phyloP scores from a whole-genome alignment of 2,329 filamentous ascomycete species.

The Tolypocladium paradoxum region DNA sequence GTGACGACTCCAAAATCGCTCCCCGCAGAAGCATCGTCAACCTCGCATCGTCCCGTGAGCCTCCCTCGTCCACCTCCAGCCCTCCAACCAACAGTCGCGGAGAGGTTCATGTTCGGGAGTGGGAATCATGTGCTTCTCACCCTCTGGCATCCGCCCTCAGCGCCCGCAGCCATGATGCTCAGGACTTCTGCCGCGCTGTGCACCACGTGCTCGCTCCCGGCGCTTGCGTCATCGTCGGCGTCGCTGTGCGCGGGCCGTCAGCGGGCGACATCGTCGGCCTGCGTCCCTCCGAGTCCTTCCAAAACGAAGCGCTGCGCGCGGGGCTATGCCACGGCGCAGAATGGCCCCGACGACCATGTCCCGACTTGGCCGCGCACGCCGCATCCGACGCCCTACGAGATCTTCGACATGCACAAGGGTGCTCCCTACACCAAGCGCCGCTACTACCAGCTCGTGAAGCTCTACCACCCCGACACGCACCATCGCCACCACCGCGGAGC shows the following conservation, averaged over 20 bases:
- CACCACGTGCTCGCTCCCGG: background rate
- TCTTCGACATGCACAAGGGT: conserved; percentile 51
- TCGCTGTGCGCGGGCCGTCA: background rate
- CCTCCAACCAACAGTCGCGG: background rate
- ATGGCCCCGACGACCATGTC: background rate
- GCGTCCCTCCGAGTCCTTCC: background rate
- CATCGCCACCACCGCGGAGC: conserved; percentile 1
- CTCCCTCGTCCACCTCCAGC: background rate
- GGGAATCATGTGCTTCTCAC: background rate
- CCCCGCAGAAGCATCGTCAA: background rate
- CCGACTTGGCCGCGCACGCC: conserved; percentile 34
- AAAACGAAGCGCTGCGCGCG: background rate
- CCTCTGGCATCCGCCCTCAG: background rate
- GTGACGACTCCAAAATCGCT: background rate
- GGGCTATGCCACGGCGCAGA: conserved; percentile 1
- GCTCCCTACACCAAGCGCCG: conserved; percentile 70
- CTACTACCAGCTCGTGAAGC: conserved; percentile 87
- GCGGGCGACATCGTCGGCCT: background rate
- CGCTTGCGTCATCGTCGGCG: background rate
- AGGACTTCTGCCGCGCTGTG: background rate
- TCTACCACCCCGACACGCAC: conserved; percentile 81
- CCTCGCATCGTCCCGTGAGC: background rate
- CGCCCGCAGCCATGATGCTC: background rate
- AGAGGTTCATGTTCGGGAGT: background rate
- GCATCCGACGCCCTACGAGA: conserved; percentile 78